Conservation (phyloP, 345 rosid species). For the Boechera divaricarpa region DNA sequence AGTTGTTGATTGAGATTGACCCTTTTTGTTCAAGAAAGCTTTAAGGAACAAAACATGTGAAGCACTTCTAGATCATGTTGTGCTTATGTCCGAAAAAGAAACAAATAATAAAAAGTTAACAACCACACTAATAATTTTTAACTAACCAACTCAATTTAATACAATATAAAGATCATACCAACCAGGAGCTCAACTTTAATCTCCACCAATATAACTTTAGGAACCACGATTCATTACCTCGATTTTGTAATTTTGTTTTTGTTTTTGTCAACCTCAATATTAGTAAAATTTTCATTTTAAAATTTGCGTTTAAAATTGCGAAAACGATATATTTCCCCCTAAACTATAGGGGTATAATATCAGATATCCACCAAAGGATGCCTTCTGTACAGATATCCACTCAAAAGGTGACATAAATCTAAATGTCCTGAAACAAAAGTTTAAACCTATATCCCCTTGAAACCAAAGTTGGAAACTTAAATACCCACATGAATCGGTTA, state of each 20-base stretch:
- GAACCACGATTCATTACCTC: not conserved
- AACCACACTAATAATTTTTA: slow-evolving; percentile 9
- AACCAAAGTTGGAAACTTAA: no score
- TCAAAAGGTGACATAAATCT: no score
- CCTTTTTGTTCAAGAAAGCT: slow-evolving; percentile 8
- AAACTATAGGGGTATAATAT: no score
- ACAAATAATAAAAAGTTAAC: not conserved
- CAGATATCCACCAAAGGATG: no score
- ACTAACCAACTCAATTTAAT: not conserved
- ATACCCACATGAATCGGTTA: no score
- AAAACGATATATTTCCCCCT: no score
- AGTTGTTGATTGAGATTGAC: slow-evolving; percentile 31
- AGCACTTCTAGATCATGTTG: slow-evolving; percentile 46
- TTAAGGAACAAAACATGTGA: slow-evolving; percentile 40
- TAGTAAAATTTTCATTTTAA: not conserved
- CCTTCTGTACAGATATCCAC: no score
- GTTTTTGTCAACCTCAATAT: not conserved
- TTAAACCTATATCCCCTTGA: no score
- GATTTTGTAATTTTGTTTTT: not conserved
- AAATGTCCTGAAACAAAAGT: no score
- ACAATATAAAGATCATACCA: slow-evolving; percentile 36
- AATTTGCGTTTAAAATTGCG: not conserved
- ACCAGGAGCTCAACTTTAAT: not conserved
- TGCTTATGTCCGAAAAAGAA: slow-evolving; percentile 3
- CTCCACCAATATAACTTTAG: not conserved